Percentiles rank a stretch among this genome's conserved stretches.
phyloP scores from a whole-genome alignment of 139 green algal species.

The Auxenochlorella pyrenoidosa region DNA sequence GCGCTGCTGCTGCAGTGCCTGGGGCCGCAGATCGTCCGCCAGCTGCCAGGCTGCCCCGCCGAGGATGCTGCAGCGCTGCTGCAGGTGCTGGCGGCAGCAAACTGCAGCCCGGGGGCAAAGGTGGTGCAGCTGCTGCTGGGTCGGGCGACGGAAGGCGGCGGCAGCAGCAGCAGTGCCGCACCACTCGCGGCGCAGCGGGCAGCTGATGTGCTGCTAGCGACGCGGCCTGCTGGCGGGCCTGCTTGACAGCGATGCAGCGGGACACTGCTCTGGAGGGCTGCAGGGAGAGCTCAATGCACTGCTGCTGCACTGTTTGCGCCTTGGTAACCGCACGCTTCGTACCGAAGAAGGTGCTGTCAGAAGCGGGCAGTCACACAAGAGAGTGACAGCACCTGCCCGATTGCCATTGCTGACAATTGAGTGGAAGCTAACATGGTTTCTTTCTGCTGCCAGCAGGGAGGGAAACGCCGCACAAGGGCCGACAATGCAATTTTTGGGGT shows the following conservation, averaged over 20 bases:
- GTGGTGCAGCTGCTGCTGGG: constrained; percentile 26
- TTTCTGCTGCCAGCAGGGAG: no score
- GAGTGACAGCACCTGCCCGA: no score
- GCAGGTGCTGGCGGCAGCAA: constrained; percentile 10
- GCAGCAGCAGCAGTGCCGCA: neutral
- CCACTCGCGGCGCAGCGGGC: neutral
- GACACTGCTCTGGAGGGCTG: no score
- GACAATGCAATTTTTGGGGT: no score
- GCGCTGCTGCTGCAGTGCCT: constrained; percentile 32
- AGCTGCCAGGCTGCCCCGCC: neutral
- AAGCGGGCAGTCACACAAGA: no score
- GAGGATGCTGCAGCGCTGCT: constrained; percentile 19
- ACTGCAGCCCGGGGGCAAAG: neutral
- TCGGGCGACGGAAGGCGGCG: neutral
- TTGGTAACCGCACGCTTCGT: no score
- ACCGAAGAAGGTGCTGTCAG: no score
- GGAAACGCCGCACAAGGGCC: no score
- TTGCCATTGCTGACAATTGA: no score
- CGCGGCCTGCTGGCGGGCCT: neutral
- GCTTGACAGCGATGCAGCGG: neutral
- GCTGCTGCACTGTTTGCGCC: no score
- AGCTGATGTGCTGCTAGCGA: neutral
- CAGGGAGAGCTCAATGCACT: no score
- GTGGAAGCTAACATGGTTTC: no score
- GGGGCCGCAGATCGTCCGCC: constrained; percentile 13